These are phyloP conservation scores for Cucumis hystrix DNA, from an alignment of 306 rosid species.

Conservation along the genomic window DNA sequence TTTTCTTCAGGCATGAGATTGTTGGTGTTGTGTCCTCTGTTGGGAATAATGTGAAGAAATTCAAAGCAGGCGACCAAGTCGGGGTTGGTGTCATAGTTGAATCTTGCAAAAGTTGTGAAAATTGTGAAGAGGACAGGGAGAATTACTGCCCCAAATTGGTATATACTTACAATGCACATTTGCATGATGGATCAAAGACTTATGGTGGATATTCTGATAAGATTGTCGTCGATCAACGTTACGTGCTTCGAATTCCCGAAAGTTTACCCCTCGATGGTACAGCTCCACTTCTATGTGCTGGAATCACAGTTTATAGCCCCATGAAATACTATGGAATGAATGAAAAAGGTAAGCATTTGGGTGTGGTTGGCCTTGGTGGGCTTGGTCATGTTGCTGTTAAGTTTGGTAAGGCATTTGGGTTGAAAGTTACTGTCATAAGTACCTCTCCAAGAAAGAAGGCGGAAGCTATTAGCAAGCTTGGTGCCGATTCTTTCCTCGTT, in stretches of 20 bases:
- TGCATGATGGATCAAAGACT: constrained; percentile 39
- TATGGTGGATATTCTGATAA: constrained; percentile 74
- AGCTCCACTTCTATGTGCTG: constrained; percentile 91
- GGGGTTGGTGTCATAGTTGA: constrained; percentile 89
- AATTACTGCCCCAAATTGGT: constrained; percentile 49
- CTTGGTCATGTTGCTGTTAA: constrained; percentile 87
- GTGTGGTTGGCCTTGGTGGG: constrained; percentile 95
- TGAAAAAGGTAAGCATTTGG: constrained; percentile 78
- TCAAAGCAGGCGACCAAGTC: constrained; percentile 66
- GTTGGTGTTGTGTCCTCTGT: constrained; percentile 53
- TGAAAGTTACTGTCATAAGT: constrained; percentile 91
- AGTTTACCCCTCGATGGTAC: constrained; percentile 68
- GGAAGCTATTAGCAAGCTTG: constrained; percentile 58
- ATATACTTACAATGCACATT: constrained; percentile 41
- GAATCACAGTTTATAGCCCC: constrained; percentile 82
- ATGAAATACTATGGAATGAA: constrained; percentile 86
- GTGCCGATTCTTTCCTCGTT: constrained; percentile 75
- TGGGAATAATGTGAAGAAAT: constrained; percentile 56
- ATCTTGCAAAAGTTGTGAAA: constrained; percentile 62
- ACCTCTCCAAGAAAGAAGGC: constrained; percentile 45
- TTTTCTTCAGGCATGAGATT: constrained; percentile 68
- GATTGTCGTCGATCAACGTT: constrained; percentile 63
- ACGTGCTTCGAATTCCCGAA: constrained; percentile 51
- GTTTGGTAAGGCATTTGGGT: constrained; percentile 80
- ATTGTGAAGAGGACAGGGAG: constrained; percentile 65